Conservation (phyloP, 169 alveolate species). For the Plasmodium berghei region DNA sequence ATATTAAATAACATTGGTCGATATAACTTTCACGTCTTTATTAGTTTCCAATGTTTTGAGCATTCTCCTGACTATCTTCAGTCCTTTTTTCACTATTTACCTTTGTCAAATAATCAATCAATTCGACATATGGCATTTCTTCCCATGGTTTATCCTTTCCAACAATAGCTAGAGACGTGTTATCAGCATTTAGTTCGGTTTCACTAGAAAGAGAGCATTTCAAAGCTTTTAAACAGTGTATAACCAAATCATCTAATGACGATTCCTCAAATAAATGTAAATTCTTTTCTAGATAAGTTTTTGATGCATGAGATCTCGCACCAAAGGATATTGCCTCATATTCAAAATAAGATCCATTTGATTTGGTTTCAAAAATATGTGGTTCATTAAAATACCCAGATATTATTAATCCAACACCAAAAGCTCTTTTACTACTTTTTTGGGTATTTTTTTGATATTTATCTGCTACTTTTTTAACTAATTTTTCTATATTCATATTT, state of each 20-base stretch:
- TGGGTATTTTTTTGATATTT: slow-evolving; percentile 96
- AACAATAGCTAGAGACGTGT: slow-evolving; percentile 90
- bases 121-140: slow-evolving; percentile 33
- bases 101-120: slow-evolving; percentile 30
- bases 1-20: slow-evolving; percentile 1
- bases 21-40: not conserved
- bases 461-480: slow-evolving; percentile 94
- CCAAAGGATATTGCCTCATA: slow-evolving; percentile 97
- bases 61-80: slow-evolving; percentile 18
- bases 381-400: slow-evolving; percentile 95
- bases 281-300: slow-evolving; percentile 97
- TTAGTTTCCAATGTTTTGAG: slow-evolving; percentile 11
- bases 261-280: slow-evolving; percentile 88
- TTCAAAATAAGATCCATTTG: slow-evolving; percentile 97
- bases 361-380: slow-evolving; percentile 95
- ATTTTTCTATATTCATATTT: slow-evolving; percentile 92
- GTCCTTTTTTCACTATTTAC: slow-evolving; percentile 27
- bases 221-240: slow-evolving; percentile 93
- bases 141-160: slow-evolving; percentile 86
- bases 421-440: slow-evolving; percentile 96
- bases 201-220: slow-evolving; percentile 92
- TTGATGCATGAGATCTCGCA: slow-evolving; percentile 97
- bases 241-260: slow-evolving; percentile 85
- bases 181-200: slow-evolving; percentile 90
- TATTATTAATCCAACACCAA: slow-evolving; percentile 97